Evolutionary conservation across 192 early-diverging fungal species (phyloP), one percentile per base, ranked within the genome.

Genomic region (Linderina pennispora): DNA sequence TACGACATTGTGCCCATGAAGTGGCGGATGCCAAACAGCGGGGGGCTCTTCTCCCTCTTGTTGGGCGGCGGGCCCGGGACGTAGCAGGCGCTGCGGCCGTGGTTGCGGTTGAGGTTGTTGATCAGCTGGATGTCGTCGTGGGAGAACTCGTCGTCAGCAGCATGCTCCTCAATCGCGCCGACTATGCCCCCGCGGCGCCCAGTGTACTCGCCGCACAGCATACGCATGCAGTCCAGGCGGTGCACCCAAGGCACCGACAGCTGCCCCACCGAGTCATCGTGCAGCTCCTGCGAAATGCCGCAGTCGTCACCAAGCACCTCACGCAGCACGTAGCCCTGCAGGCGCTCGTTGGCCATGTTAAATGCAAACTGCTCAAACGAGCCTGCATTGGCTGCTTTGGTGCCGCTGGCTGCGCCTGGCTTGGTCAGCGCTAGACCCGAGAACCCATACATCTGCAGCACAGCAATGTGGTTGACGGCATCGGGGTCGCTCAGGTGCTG

Each of bases 361-460:
- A 71, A 40, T 15, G 79, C 84, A 42, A 88, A 80, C 43, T 83
- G 78, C 53, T 85, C 84, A 69, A 85, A 88, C 14, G 51, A 54
- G 14, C 38, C 51, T 2, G 23, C 55, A n/a, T n/a, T n/a, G n/a
- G n/a, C n/a, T n/a, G n/a, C n/a, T n/a, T n/a, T n/a, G 50, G 21
- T 61, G 53, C n/a, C 19, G 8, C 23, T 35, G 36, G 31, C 20
- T 11, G 23, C 31, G 22, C 23, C 37, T 2, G 16, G 16, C 6
- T 14, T 17, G 38, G 6, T 7, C 8, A 8, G 5, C 6, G 36
- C 24, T 1, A 51, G 44, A 32, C 35, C 23, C 23, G 54, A 44
- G 58, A 88, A 89, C 3, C 93, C 89, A 47, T 83, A 80, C 42
- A 92, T 62, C 43, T 96, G 91, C 23, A 92, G 68, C n/a, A 96